Evolutionary conservation across 176 grass and related monocot genomes (phyloP).

Genomic region (Urochloa ruziziensis): DNA sequence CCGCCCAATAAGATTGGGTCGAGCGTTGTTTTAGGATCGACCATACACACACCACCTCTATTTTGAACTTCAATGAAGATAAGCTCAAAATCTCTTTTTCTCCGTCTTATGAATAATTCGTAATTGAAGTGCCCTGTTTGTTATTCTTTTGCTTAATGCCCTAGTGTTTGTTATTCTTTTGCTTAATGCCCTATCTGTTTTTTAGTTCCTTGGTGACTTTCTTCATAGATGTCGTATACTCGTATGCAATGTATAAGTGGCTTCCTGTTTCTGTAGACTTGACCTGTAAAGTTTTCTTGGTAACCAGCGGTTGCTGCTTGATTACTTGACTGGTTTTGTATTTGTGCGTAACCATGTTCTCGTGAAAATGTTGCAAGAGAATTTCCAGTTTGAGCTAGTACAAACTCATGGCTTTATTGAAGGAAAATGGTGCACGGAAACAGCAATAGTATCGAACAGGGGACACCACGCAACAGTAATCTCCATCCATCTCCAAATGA

Average conservation of each 20-base stretch:
- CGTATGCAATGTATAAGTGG: not conserved
- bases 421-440: not conserved
- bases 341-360: no score
- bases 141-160: not conserved
- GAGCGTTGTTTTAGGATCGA: slow-evolving; percentile 70
- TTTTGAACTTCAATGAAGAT: slow-evolving; percentile 34
- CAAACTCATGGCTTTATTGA: not conserved
- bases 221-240: not conserved
- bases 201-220: not conserved
- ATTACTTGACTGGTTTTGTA: no score
- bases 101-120: not conserved
- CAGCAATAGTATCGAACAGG: not conserved
- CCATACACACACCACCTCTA: slow-evolving; percentile 33
- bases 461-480: not conserved
- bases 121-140: not conserved
- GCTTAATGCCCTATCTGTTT: not conserved
- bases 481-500: no score
- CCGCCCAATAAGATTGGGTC: slow-evolving; percentile 76
- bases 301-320: not conserved
- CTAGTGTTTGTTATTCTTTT: not conserved
- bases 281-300: not conserved
- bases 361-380: not conserved
- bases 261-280: not conserved
- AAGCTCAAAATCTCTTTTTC: not conserved
- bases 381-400: not conserved